Conservation (phyloP, 495 filamentous ascomycete genomes). For the Entonaema liquescens region DNA sequence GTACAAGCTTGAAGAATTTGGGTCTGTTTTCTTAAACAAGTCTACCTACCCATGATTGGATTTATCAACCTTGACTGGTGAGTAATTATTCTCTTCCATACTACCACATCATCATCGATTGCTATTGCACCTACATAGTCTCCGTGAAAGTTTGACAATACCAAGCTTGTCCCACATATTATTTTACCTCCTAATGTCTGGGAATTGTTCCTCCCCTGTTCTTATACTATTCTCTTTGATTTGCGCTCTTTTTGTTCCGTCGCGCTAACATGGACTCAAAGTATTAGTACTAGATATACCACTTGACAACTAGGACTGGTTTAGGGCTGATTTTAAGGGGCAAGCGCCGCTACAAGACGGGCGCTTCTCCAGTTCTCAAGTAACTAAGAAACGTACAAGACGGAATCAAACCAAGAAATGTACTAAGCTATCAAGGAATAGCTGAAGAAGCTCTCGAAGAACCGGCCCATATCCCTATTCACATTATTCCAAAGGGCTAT, state of each 20-base stretch:
- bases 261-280: background rate
- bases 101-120: background rate
- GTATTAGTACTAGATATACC: background rate
- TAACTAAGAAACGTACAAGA: too few relatives aligned
- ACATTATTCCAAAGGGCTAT: too few relatives aligned
- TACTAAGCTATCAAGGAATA: too few relatives aligned
- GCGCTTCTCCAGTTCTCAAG: too few relatives aligned
- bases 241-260: background rate
- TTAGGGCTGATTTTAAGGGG: background rate
- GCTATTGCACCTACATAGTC: background rate
- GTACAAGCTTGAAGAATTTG: too few relatives aligned
- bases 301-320: background rate
- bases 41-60: background rate
- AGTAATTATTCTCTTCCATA: background rate
- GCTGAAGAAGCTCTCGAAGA: too few relatives aligned
- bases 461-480: too few relatives aligned
- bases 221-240: background rate
- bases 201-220: background rate
- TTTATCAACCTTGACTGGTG: background rate
- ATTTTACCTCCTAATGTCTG: background rate
- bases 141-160: background rate
- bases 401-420: too few relatives aligned
- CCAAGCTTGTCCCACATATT: background rate
- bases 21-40: background rate
- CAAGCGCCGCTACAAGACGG: background rate